A percentile compares a stretch with the other conserved stretches of the same genome.
phyloP scores from a whole-genome alignment of 768 basidiomycete genomes.

The Hortiboletus campestris region DNA sequence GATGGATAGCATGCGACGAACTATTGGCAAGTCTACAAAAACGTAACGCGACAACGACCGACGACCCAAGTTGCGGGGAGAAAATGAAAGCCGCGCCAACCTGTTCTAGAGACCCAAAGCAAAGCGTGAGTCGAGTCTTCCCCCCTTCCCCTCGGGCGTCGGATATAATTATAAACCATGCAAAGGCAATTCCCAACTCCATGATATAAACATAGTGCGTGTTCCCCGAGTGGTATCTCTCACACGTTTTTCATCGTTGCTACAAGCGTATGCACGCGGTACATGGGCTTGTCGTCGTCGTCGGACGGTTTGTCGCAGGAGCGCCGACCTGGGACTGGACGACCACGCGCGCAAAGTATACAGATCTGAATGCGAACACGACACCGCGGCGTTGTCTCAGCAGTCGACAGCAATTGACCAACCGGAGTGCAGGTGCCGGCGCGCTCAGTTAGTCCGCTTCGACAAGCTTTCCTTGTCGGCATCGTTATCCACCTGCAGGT shows the following conservation, averaged over 20 bases:
- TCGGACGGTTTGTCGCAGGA: background rate
- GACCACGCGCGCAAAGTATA: background rate
- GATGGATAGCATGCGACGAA: background rate
- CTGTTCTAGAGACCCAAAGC: background rate
- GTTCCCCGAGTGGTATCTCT: background rate
- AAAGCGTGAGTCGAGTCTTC: background rate
- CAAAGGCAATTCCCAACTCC: background rate
- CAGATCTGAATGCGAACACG: background rate
- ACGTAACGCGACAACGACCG: background rate
- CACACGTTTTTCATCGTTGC: background rate
- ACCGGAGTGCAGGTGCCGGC: background rate
- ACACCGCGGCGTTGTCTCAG: background rate
- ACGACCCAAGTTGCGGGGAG: background rate
- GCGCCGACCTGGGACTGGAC: too few species aligned
- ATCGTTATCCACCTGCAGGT: slow-evolving; percentile 1
- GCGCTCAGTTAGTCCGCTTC: background rate
- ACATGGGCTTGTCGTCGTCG: background rate
- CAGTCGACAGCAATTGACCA: background rate
- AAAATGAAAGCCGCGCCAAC: background rate
- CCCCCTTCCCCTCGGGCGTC: background rate
- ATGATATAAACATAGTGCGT: background rate
- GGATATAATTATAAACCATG: background rate
- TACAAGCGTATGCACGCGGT: background rate
- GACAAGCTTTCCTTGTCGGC: slow-evolving; percentile 4
- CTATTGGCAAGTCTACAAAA: background rate